Percentiles rank a stretch among this genome's conserved stretches.
These are phyloP conservation scores for Chaetothyriales sp. DNA, from an alignment of 2,329 filamentous ascomycete species.

Conservation along the genomic window DNA sequence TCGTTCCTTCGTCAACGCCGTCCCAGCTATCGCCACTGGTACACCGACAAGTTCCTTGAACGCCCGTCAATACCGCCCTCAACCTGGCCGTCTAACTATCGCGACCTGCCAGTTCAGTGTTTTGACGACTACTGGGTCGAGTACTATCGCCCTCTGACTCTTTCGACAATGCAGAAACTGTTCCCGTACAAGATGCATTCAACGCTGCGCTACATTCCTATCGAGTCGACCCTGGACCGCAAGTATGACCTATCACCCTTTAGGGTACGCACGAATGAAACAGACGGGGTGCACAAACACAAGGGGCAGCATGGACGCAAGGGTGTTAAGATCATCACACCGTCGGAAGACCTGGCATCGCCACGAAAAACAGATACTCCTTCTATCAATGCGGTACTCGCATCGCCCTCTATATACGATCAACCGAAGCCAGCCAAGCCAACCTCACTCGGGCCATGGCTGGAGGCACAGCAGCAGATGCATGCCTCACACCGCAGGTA, in stretches of 20 bases:
- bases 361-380: slow-evolving; percentile 19
- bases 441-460: slow-evolving; percentile 21
- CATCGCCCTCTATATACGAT: slow-evolving; percentile 8
- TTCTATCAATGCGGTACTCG: slow-evolving; percentile 14
- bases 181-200: slow-evolving; percentile 88
- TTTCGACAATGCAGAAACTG: slow-evolving; percentile 83
- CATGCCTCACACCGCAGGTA: slow-evolving; percentile 20
- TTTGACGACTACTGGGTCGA: slow-evolving; percentile 97
- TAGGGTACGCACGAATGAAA: slow-evolving; percentile 49
- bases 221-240: slow-evolving; percentile 55
- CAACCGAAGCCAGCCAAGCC: slow-evolving; percentile 15
- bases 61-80: slow-evolving; percentile 42
- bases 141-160: slow-evolving; percentile 75
- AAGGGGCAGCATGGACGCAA: slow-evolving; percentile 39
- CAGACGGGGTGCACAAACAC: slow-evolving; percentile 46
- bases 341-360: slow-evolving; percentile 27
- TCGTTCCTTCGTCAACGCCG: slow-evolving; percentile 48
- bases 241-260: slow-evolving; percentile 81
- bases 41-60: slow-evolving; percentile 56
- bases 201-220: slow-evolving; percentile 66
- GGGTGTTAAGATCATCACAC: slow-evolving; percentile 54
- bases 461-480: slow-evolving; percentile 21
- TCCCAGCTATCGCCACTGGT: slow-evolving; percentile 80
- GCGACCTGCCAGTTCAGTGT: slow-evolving; percentile 37
- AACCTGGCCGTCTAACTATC: slow-evolving; percentile 23